These are phyloP conservation scores for Blastobotrys persicus DNA, from an alignment of 1,139 yeast species.

Conservation along the genomic window DNA sequence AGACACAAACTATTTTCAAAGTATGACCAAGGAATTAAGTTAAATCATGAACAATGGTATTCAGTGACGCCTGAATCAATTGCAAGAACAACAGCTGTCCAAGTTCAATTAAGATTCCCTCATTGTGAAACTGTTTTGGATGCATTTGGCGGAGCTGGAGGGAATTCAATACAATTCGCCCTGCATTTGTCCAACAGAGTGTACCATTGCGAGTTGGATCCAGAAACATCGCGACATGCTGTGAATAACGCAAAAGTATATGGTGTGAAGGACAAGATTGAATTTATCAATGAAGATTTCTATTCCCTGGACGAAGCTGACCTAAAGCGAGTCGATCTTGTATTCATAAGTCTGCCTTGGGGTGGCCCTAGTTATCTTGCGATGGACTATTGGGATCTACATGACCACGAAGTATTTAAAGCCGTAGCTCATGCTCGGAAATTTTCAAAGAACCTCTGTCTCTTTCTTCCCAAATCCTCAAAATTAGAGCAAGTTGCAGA, in stretches of 20 bases:
- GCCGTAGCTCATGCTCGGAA: slow-evolving; percentile 43
- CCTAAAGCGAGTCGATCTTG: slow-evolving; percentile 35
- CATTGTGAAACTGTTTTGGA: slow-evolving; percentile 51
- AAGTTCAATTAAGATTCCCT: slow-evolving; percentile 52
- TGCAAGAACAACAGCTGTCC: slow-evolving; percentile 57
- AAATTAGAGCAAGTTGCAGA: slow-evolving; percentile 49
- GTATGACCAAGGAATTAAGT: slow-evolving; percentile 66
- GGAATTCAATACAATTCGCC: slow-evolving; percentile 81
- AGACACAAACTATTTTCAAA: slow-evolving; percentile 57
- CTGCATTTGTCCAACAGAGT: slow-evolving; percentile 41
- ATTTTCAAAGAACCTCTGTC: slow-evolving; percentile 53
- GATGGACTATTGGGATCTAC: slow-evolving; percentile 48
- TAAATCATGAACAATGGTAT: slow-evolving; percentile 81
- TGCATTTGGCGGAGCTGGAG: slow-evolving; percentile 95
- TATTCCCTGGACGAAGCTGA: slow-evolving; percentile 23
- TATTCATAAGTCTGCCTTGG: slow-evolving; percentile 95
- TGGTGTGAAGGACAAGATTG: slow-evolving; percentile 44
- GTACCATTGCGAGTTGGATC: slow-evolving; percentile 60
- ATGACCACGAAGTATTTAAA: slow-evolving; percentile 33
- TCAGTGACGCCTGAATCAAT: slow-evolving; percentile 86
- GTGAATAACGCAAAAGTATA: slow-evolving; percentile 71
- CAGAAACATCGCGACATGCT: slow-evolving; percentile 63
- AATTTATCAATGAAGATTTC: slow-evolving; percentile 29
- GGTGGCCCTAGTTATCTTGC: slow-evolving; percentile 76
- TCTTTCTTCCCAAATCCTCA: slow-evolving; percentile 76